Base-by-base conservation (phyloP, 139 green algal genomes). In the Chlorella sp. region DNA sequence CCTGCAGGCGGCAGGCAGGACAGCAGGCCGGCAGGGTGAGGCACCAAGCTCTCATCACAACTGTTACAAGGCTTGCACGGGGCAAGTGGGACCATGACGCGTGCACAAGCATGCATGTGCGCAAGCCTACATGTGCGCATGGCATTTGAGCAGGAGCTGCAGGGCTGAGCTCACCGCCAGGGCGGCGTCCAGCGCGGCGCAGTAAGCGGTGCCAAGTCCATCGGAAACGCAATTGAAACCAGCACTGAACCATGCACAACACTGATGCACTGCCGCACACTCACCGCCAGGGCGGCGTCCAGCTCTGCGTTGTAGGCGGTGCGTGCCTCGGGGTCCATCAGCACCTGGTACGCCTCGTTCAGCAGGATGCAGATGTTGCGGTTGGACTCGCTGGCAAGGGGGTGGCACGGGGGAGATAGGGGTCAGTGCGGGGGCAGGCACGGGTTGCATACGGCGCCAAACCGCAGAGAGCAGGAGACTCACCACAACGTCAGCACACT, bases 321-420 rank as follows among this genome's bases (percentile, higher is more conserved):
- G 28, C 93, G 82, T 14, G 84, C 41, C 11, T 91, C 82, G 0
- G 81, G 75, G 44, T 97, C 91, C 17, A 78, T 94, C 36, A 90
- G 60, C 43, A 90, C 86, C 38, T 73, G 46, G 81, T 90, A 68
- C 38, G 79, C 79, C 89, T 98, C 95, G 82, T 98, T 98, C 3
- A 98, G 85, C 28, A 98, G 75, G 36, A 98, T 93, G 84, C 95
- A 98, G 32, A 97, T 90, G 73, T 96, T 87, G 82, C 97, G 95
- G 16, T 94, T 95, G 68, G 90, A 67, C 38, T 48, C 34, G 30
- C 56, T 82, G 6, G 60, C 22, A n/a, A 17, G 60, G 9, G 2
- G 34, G 34, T 13, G 22, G 60, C 60, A 68, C 14, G 30, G 60
- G 60, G 26, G 2, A 34, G 26, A 34, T 7, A 54, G 11, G 60